Conservation (phyloP, 495 filamentous ascomycete species). For the Copromyces sp. region DNA sequence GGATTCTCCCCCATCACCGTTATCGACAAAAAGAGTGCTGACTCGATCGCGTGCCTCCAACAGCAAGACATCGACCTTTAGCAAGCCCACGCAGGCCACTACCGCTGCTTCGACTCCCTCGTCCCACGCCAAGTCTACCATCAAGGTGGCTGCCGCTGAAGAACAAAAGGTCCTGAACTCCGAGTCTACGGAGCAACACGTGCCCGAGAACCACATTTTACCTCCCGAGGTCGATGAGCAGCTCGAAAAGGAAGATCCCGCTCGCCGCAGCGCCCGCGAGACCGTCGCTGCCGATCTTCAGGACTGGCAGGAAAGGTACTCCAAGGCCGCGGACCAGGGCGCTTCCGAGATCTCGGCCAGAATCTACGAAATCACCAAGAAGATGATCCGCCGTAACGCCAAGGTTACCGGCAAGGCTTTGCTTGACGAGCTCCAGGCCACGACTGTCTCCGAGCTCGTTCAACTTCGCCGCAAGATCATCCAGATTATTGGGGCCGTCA, state of each 20-base stretch:
- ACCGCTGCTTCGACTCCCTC: slow-evolving; percentile 1
- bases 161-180: slow-evolving; percentile 3
- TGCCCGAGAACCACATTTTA: slow-evolving; percentile 9
- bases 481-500: slow-evolving; percentile 44
- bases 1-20: background rate
- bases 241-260: slow-evolving; percentile 28
- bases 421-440: slow-evolving; percentile 56
- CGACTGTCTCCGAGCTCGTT: slow-evolving; percentile 49
- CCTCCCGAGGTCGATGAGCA: slow-evolving; percentile 19
- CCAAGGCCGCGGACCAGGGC: slow-evolving; percentile 70
- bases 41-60: slow-evolving; percentile 1
- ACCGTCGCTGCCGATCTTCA: slow-evolving; percentile 68
- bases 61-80: slow-evolving; percentile 23
- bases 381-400: slow-evolving; percentile 41
- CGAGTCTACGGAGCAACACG: slow-evolving; percentile 7
- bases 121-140: background rate
- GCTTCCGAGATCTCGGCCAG: slow-evolving; percentile 65
- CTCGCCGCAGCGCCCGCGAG: slow-evolving; percentile 43
- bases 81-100: slow-evolving; percentile 26
- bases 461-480: slow-evolving; percentile 59
- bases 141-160: slow-evolving; percentile 1
- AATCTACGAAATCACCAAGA: slow-evolving; percentile 53
- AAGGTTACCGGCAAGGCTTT: slow-evolving; percentile 50
- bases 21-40: background rate
- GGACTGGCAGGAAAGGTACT: slow-evolving; percentile 78